Base-by-base conservation (phyloP, 23 red algal genomes). In the Gracilariopsis chorda region DNA sequence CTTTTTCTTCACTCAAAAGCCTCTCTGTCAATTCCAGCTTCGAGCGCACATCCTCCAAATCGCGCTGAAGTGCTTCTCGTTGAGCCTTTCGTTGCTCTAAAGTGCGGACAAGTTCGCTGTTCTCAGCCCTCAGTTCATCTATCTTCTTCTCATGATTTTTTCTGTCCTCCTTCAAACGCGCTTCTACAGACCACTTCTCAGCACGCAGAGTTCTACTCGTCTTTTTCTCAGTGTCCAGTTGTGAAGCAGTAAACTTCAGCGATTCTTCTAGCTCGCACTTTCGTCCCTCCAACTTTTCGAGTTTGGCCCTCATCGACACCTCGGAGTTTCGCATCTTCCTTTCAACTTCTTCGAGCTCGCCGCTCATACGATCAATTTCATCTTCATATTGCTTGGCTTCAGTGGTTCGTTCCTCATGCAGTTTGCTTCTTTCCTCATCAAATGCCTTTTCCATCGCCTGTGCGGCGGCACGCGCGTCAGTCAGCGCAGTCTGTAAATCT, bases 301-400 rank as follows among this genome's bases (percentile, higher is more conserved):
- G 33, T 44, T 4, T 65, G 21, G 35, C 78, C 13, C 62, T 83
- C 78, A 83, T 63, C 0, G 55, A 16, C 47, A 61, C 41, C 24
- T 83, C 78, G 2, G 78, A 83, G 44, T 65, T 55, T 45, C 78
- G 78, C 53, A 65, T 63, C 10, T 63, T 59, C 8, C 78, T 40
- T 60, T 83, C 78, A 37, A 47, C 78, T 37, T 37, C 78, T 21
- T 83, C 47, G 2, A 83, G 53, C 34, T 59, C 53, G 24, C 59
- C 47, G 46, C 42, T 83, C 20, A 59, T 25, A 36, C 78, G 78
- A 83, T 83, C 78, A 57, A 83, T 83, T 83, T 83, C 78, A 44
- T 59, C 78, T 46, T 83, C 78, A 46, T 63, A 83, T 24, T 83
- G 53, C 19, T 57, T 48, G 49, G 59, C 78, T 24, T 83, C 78